A percentile compares a stretch with the other conserved stretches of the same genome.
Conservation (phyloP, 179 eudicot genomes). For the Silene coronaria region DNA sequence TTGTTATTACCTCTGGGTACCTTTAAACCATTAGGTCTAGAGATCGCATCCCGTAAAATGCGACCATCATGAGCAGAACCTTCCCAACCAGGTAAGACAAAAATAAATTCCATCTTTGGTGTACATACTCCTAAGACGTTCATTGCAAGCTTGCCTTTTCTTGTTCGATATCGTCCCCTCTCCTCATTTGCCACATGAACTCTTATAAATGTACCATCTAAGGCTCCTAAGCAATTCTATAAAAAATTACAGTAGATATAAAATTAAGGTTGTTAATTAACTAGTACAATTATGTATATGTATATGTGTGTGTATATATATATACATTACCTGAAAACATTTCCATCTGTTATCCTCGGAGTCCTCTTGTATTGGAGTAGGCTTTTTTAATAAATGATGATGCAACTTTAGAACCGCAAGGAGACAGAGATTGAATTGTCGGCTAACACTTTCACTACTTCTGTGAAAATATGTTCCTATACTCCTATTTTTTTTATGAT, state of each 20-base stretch:
- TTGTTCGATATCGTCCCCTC: constrained; percentile 11
- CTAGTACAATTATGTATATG: no score
- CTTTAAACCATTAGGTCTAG: not conserved
- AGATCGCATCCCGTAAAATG: constrained; percentile 13
- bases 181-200: not conserved
- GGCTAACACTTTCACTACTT: constrained; percentile 21
- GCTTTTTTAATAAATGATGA: constrained; percentile 10
- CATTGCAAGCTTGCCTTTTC: constrained; percentile 17
- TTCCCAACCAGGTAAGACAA: constrained; percentile 16
- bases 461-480: constrained; percentile 1
- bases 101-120: constrained; percentile 18
- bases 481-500: not conserved
- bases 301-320: no score
- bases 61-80: constrained; percentile 10
- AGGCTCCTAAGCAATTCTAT: constrained; percentile 12
- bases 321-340: not conserved
- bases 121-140: constrained; percentile 18
- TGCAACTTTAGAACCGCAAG: constrained; percentile 16
- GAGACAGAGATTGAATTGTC: constrained; percentile 13
- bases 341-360: constrained; percentile 14
- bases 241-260: no score
- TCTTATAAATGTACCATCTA: constrained; percentile 7
- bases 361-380: constrained; percentile 15
- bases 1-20: not conserved
- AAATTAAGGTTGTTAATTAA: no score